Conservation (phyloP, 1,139 yeast species). For the Taphrina pruni region DNA sequence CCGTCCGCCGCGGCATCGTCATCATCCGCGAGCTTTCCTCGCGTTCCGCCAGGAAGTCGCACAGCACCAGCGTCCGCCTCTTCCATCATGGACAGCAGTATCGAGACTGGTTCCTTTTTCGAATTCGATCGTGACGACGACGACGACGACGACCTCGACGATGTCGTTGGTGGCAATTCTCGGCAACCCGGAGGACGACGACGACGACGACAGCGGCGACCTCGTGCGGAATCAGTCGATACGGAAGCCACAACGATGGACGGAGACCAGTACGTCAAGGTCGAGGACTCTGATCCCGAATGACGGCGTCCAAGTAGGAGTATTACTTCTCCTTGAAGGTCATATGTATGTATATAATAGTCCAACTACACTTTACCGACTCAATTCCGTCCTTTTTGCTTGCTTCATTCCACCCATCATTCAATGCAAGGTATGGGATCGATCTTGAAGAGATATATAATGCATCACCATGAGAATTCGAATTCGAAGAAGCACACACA, state of each 20-base stretch:
- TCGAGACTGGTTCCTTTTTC: constrained; percentile 21
- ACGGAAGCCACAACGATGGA: constrained; percentile 28
- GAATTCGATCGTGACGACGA: constrained; percentile 16
- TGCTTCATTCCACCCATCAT: no score
- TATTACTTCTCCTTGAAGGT: no score
- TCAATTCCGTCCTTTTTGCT: no score
- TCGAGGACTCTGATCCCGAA: constrained; percentile 13
- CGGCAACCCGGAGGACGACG: no score
- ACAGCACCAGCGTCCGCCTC: background rate
- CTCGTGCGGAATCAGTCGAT: constrained; percentile 12
- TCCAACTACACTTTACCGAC: no score
- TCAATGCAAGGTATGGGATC: no score
- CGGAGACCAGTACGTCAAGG: constrained; percentile 20
- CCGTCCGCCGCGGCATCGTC: background rate
- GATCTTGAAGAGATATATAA: no score
- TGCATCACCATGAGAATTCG: no score
- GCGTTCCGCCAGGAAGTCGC: constrained; percentile 9
- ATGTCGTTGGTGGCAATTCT: no score
- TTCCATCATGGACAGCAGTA: constrained; percentile 1
- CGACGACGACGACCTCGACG: no score
- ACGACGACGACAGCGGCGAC: background rate
- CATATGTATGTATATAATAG: no score
- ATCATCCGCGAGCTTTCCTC: background rate
- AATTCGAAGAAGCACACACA: no score
- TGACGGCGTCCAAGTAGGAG: background rate